Base-by-base conservation (phyloP, 192 early-diverging fungal species). In the Gaertneriomyces sp. region DNA sequence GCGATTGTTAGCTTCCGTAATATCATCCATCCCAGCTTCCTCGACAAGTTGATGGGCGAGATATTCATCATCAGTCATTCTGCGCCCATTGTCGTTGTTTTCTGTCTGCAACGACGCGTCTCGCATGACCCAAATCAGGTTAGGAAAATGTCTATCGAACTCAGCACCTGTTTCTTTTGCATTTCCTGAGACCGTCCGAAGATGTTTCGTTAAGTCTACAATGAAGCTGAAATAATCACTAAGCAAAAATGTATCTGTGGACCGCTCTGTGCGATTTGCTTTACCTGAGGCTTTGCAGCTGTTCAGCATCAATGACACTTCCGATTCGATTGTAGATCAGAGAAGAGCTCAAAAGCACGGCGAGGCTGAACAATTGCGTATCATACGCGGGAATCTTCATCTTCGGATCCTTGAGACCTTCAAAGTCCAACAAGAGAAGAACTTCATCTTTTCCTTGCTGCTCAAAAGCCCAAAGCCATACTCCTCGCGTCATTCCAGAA, bases 381-480 rank as follows among this genome's bases (percentile, higher is more conserved):
- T 62, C 60, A 52, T 62, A 62, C 10, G 33, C 58, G 8, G 58
- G 40, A 41, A 42, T 41, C 6, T 7, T 33, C 11, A 14, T 41
- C 8, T 42, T 19, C 8, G 58, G 12, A 41, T 59, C 58, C 19
- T 7, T 42, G 7, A 53, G 33, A 6, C 60, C 60, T 62, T 62
- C 60, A 33, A 45, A 50, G 60, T 62, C 60, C 11, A 62, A 42
- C 6, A 62, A 25, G 11, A 62, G 33, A 14, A 62, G 6, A 7
- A 52, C 33, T 14, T 51, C 45, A 51, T 33, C 46, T 17, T 14
- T 53, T 20, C 50, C 58, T 6, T 7, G 8, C 8, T 52, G 45
- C 33, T 52, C 33, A 11, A 62, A 62, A 55, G 60, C 60, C 60
- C 60, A 62, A 62, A 51, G 10, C 60, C 60, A 62, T 14, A 62